Evolutionary conservation across 345 rosid species (phyloP).

Genomic region (Populus davidiana): DNA sequence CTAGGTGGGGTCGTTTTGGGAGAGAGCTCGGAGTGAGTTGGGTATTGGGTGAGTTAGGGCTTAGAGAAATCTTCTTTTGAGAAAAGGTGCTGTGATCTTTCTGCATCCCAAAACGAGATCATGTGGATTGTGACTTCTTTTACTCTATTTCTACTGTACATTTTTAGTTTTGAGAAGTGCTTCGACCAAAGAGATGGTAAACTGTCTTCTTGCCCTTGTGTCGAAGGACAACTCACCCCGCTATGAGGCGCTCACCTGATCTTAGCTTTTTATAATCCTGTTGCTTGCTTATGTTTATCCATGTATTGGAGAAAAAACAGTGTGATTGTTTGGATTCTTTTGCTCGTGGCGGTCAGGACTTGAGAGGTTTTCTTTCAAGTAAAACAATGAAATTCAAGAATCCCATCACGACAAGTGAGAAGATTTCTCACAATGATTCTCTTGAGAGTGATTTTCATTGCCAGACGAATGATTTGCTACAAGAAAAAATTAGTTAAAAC

Average conservation of each 20-base stretch:
- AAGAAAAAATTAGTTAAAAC: too few relatives aligned
- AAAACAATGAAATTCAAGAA: slow-evolving; percentile 4
- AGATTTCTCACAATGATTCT: not conserved
- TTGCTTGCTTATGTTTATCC: not conserved
- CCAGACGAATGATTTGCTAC: slow-evolving; percentile 6
- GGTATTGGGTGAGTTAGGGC: slow-evolving; percentile 20
- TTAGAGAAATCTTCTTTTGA: slow-evolving; percentile 31
- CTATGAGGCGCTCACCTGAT: not conserved
- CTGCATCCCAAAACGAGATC: slow-evolving; percentile 50
- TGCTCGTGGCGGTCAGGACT: not conserved
- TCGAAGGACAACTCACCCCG: not conserved
- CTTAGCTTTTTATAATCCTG: too few relatives aligned
- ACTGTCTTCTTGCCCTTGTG: not conserved
- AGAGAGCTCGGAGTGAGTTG: slow-evolving; percentile 22
- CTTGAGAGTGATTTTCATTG: not conserved
- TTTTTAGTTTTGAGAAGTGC: slow-evolving; percentile 19
- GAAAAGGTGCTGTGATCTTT: slow-evolving; percentile 33
- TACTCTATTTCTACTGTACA: slow-evolving; percentile 4
- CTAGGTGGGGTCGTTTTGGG: not conserved
- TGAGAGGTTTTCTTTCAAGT: not conserved
- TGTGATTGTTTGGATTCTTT: not conserved
- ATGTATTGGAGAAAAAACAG: not conserved
- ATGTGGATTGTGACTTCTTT: slow-evolving; percentile 39
- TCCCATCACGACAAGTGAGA: slow-evolving; percentile 9
- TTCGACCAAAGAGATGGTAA: slow-evolving; percentile 17